phyloP scores from a whole-genome alignment of 371 early-diverging fungal species.

The Rhizopus stolonifer region DNA sequence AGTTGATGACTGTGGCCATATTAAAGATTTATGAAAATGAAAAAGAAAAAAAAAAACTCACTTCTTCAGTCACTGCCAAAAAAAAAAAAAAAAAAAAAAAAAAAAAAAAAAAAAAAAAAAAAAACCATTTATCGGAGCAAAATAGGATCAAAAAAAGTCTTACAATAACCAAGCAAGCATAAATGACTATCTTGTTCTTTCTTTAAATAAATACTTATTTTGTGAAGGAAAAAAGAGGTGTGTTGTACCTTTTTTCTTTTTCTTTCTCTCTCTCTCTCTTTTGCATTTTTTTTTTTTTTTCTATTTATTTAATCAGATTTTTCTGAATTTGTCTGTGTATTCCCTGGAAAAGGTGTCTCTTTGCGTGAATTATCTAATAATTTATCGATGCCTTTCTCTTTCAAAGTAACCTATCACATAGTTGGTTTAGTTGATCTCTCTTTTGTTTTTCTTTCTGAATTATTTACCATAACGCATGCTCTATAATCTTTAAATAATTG shows the following conservation, averaged over 20 bases:
- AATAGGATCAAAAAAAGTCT: no score
- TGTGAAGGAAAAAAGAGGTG: no score
- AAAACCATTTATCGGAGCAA: no score
- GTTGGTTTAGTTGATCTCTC: neutral
- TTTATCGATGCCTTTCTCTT: slow-evolving; percentile 78
- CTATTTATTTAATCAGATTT: neutral
- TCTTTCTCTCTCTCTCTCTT: no score
- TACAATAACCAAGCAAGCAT: no score
- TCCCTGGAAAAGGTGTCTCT: slow-evolving; percentile 66
- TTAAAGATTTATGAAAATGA: neutral
- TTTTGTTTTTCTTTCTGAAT: neutral
- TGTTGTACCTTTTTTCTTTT: no score
- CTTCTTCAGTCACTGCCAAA: slow-evolving; percentile 1
- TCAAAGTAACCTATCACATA: slow-evolving; percentile 60
- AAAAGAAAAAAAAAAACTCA: slow-evolving; percentile 3
- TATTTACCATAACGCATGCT: slow-evolving; percentile 78
- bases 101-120: no score
- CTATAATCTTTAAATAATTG: slow-evolving; percentile 83
- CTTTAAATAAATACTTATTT: no score
- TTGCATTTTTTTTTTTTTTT: neutral
- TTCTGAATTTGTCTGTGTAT: slow-evolving; percentile 3
- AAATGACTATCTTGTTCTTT: no score
- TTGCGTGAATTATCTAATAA: slow-evolving; percentile 75
- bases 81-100: neutral
- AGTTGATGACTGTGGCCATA: slow-evolving; percentile 73